Conservation (phyloP, 441 rosid species). For the Erysimum cheiri region DNA sequence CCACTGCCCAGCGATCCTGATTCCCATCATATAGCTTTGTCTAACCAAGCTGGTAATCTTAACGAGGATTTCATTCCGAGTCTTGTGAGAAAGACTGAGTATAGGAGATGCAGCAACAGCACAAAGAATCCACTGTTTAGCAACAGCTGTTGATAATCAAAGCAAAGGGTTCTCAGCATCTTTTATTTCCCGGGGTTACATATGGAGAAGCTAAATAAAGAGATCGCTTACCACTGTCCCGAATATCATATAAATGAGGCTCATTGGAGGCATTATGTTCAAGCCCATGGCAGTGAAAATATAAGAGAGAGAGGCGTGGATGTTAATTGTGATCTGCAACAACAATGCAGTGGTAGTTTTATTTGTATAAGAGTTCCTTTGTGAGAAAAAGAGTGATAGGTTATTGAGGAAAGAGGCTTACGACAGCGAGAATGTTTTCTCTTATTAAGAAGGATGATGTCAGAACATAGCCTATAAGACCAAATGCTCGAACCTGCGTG, state of each 20-base stretch:
- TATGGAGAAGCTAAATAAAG: slow-evolving; percentile 19
- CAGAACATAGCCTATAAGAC: slow-evolving; percentile 82
- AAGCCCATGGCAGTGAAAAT: slow-evolving; percentile 74
- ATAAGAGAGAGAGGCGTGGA: slow-evolving; percentile 79
- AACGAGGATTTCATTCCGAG: slow-evolving; percentile 84
- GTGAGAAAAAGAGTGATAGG: background rate
- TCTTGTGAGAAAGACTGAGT: slow-evolving; percentile 72
- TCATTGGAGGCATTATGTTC: slow-evolving; percentile 81
- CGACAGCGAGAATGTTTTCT: slow-evolving; percentile 92
- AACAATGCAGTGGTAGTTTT: slow-evolving; percentile 25
- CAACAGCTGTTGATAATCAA: slow-evolving; percentile 62
- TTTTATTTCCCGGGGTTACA: background rate
- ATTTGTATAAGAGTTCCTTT: background rate
- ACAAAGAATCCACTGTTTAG: slow-evolving; percentile 84
- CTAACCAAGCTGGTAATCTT: slow-evolving; percentile 83
- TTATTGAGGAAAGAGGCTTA: slow-evolving; percentile 39
- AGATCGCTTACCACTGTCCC: slow-evolving; percentile 65
- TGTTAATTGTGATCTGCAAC: slow-evolving; percentile 83
- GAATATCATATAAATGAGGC: slow-evolving; percentile 67
- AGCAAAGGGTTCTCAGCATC: slow-evolving; percentile 26
- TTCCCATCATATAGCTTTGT: slow-evolving; percentile 61
- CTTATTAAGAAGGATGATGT: slow-evolving; percentile 86
- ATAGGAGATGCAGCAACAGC: slow-evolving; percentile 76
- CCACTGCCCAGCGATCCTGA: background rate
- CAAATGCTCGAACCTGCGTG: slow-evolving; percentile 75